These are phyloP conservation scores for Gryganskiella cystojenkinii DNA, from an alignment of 192 early-diverging fungal genomes.

Conservation along the genomic window DNA sequence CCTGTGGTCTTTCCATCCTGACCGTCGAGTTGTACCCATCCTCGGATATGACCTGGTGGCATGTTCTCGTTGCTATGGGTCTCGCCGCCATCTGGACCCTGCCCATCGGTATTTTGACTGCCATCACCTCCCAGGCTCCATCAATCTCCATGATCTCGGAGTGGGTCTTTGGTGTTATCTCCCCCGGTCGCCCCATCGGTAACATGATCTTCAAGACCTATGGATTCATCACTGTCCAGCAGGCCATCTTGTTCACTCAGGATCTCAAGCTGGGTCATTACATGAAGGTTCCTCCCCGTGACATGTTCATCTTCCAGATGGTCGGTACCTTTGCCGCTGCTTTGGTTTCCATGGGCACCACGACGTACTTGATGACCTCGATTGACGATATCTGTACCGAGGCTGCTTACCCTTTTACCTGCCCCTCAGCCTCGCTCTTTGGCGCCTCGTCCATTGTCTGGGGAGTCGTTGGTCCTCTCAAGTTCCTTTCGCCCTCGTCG, in stretches of 20 bases:
- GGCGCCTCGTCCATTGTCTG: constrained; percentile 82
- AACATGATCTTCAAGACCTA: constrained; percentile 81
- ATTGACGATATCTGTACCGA: constrained; percentile 68
- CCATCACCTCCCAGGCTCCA: constrained; percentile 67
- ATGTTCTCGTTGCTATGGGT: constrained; percentile 60
- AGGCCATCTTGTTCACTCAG: constrained; percentile 69
- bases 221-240: constrained; percentile 65
- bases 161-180: constrained; percentile 71
- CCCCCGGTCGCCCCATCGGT: constrained; percentile 69
- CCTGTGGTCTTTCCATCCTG: constrained; percentile 61
- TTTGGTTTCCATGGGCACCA: constrained; percentile 75
- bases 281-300: constrained; percentile 84
- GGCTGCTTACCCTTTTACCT: constrained; percentile 73
- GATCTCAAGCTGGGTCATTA: constrained; percentile 86
- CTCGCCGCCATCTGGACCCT: constrained; percentile 64
- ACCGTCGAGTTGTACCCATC: constrained; percentile 57
- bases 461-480: constrained; percentile 80
- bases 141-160: constrained; percentile 75
- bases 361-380: constrained; percentile 71
- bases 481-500: constrained; percentile 68
- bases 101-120: constrained; percentile 73
- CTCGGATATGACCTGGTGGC: constrained; percentile 71
- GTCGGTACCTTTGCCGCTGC: constrained; percentile 77
- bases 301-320: constrained; percentile 84
- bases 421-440: constrained; percentile 67